A percentile compares a stretch with the other conserved stretches of the same genome.
phyloP scores from a whole-genome alignment of 164 flowering plant species.

The Euptelea pleiosperma region DNA sequence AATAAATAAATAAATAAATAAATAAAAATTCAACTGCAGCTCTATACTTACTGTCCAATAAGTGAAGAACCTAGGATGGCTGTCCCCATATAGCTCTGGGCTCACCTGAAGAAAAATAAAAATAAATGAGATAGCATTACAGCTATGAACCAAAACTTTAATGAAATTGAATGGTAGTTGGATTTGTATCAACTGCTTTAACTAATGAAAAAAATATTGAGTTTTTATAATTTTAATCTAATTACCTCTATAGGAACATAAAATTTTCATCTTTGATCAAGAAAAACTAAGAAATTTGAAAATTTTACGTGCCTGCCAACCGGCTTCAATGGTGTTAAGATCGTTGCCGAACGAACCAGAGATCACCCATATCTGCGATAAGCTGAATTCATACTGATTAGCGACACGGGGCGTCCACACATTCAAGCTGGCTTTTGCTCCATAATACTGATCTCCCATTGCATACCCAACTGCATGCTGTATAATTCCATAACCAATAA shows the following conservation, averaged over 20 bases:
- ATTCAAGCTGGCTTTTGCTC: slow-evolving; percentile 90
- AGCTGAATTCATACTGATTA: slow-evolving; percentile 74
- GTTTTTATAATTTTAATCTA: no score
- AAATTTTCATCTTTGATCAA: no score
- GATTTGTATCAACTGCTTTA: background rate
- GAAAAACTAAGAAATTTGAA: background rate
- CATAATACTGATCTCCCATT: slow-evolving; percentile 76
- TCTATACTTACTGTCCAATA: slow-evolving; percentile 87
- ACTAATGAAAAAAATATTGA: background rate
- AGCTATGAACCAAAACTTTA: background rate
- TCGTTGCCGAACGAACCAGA: slow-evolving; percentile 95
- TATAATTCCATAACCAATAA: slow-evolving; percentile 6
- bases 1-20: background rate
- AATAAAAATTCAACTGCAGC: no score
- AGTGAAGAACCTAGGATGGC: slow-evolving; percentile 89
- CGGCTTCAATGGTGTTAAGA: slow-evolving; percentile 99
- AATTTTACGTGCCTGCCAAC: slow-evolving; percentile 78
- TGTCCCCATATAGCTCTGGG: slow-evolving; percentile 93
- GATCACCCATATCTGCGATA: slow-evolving; percentile 96
- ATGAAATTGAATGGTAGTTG: slow-evolving; percentile 12
- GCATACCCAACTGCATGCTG: slow-evolving; percentile 98
- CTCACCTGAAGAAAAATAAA: slow-evolving; percentile 62
- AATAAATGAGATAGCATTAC: background rate
- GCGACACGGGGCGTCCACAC: slow-evolving; percentile 89
- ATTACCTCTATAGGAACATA: no score